Base-by-base conservation (phyloP, 352 stramenopile genomes). In the Phytopythium sindhum region DNA sequence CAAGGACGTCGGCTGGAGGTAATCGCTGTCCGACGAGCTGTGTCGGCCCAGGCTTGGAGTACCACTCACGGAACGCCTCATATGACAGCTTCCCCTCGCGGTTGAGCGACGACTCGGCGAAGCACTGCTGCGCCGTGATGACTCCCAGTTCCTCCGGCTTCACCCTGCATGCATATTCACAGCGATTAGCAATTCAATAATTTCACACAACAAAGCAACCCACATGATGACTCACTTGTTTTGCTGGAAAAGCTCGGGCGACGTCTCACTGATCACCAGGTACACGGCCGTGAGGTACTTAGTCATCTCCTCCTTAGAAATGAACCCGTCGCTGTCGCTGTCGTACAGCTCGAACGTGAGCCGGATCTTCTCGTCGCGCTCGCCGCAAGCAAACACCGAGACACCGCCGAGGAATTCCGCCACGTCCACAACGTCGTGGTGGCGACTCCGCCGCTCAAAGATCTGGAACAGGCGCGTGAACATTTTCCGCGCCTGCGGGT, bases 261-360 rank as follows among this genome's bases (percentile, higher is more conserved):
- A 82, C 17, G 79, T 80, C 45, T 86, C 73, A 33, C 75, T 77
- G 42, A 96, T 89, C 14, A 96, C 84, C n/a, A 84, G 67, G 57
- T 94, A 96, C 7, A 96, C 83, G 3, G 81, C 80, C 21, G 86
- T 90, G 52, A 96, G 73, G 67, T 96, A 96, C 57, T 87, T 94
- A 14, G 75, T 85, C 88, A 97, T 96, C 66, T 96, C 88, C 61
- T 81, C 70, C 41, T 85, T 77, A 35, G 81, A 83, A 61, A 97
- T 94, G 71, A 83, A 91, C 9, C 86, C 89, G 65, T 96, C 88
- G 39, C 75, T 77, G 67, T 96, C 88, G 53, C 70, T 68, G 33
- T 97, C 90, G 66, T 92, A 96, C 12, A 97, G 74, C 51, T 95
- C 84, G 66, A 97, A 97, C 24, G 79, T 92, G 21, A 86, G 69